Conservation (phyloP, 352 stramenopile species). For the Globisporangium uncinulatum region DNA sequence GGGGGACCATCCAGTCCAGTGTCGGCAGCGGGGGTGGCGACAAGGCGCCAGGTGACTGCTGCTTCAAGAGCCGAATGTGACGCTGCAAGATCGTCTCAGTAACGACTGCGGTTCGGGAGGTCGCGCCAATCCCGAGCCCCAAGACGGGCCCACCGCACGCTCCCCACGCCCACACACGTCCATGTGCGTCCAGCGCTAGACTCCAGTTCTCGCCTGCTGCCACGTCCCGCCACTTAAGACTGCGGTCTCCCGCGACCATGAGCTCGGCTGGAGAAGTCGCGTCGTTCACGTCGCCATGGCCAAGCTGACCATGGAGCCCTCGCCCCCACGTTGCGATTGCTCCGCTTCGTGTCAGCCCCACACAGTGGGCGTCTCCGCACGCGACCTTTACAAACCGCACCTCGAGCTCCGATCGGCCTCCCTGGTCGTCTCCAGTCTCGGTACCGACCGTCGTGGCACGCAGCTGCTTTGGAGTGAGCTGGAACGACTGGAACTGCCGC, state of each 20-base stretch:
- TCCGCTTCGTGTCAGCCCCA: slow-evolving; percentile 48
- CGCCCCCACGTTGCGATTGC: slow-evolving; percentile 72
- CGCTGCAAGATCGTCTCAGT: slow-evolving; percentile 40
- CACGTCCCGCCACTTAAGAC: slow-evolving; percentile 33
- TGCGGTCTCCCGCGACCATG: neutral
- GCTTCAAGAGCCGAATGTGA: slow-evolving; percentile 27
- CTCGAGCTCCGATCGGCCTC: neutral
- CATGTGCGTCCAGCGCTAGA: slow-evolving; percentile 59
- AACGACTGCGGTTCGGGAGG: slow-evolving; percentile 16
- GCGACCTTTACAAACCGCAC: slow-evolving; percentile 30
- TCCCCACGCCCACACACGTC: slow-evolving; percentile 81
- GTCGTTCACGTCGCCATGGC: slow-evolving; percentile 43
- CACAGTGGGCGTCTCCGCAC: slow-evolving; percentile 77
- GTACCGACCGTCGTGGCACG: neutral
- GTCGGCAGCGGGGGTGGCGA: slow-evolving; percentile 15
- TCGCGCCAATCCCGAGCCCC: slow-evolving; percentile 25
- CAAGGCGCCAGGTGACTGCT: neutral
- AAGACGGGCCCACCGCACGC: slow-evolving; percentile 58
- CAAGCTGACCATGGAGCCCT: slow-evolving; percentile 76
- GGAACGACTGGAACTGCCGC: slow-evolving; percentile 58
- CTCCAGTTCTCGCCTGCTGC: slow-evolving; percentile 72
- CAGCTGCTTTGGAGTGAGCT: slow-evolving; percentile 27
- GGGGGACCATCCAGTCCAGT: slow-evolving; percentile 39
- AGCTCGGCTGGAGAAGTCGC: slow-evolving; percentile 21
- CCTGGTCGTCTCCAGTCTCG: no score